Percentiles rank a stretch among this genome's conserved stretches.
These are phyloP conservation scores for Aphanomyces astaci DNA, from an alignment of 352 stramenopile species.

Conservation along the genomic window DNA sequence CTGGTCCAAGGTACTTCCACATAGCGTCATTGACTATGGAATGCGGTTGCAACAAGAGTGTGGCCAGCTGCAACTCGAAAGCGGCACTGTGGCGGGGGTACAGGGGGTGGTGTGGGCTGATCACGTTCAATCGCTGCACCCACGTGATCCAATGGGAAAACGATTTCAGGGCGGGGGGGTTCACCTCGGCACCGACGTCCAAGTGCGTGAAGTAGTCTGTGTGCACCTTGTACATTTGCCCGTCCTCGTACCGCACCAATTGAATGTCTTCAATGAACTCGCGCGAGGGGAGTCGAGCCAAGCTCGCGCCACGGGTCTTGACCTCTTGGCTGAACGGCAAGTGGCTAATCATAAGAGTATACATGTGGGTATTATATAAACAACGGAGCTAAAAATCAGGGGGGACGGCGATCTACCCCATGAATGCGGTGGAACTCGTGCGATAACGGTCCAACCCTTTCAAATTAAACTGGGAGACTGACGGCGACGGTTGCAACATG, in stretches of 20 bases:
- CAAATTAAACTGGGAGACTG: not conserved
- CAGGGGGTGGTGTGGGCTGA: slow-evolving; percentile 1
- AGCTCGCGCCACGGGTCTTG: not conserved
- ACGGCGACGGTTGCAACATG: slow-evolving; percentile 2
- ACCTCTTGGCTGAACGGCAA: not conserved
- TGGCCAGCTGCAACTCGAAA: slow-evolving; percentile 4
- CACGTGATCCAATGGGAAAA: slow-evolving; percentile 13
- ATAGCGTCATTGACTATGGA: not conserved
- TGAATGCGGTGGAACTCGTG: slow-evolving; percentile 21
- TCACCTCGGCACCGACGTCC: not conserved
- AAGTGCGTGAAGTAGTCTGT: slow-evolving; percentile 22
- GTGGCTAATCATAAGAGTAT: too few species aligned
- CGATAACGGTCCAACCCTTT: not conserved
- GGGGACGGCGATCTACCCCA: not conserved
- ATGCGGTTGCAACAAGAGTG: not conserved
- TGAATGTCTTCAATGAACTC: slow-evolving; percentile 18
- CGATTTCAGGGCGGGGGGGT: slow-evolving; percentile 19
- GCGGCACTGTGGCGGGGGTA: not conserved
- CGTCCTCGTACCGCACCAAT: slow-evolving; percentile 15
- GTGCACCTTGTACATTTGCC: slow-evolving; percentile 18
- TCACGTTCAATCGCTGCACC: not conserved
- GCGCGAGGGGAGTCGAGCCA: not conserved
- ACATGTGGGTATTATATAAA: too few species aligned
- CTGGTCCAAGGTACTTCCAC: not conserved
- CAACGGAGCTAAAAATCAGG: not conserved